phyloP scores from a whole-genome alignment of 1,284 basidiomycete species.

The Trametes sp. region DNA sequence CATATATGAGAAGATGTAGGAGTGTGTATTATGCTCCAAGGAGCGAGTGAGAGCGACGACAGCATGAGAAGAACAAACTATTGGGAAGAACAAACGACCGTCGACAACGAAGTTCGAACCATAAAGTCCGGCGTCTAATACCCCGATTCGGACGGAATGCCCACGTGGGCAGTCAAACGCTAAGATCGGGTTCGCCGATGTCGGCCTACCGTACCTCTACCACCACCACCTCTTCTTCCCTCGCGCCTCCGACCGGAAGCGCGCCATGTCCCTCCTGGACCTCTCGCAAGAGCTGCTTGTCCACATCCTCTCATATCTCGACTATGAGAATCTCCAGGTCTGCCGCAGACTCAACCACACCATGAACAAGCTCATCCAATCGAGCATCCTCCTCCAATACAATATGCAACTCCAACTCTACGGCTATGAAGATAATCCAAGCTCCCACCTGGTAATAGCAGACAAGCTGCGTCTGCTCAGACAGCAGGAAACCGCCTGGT shows the following conservation, averaged over 20 bases:
- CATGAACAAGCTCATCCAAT: slow-evolving; percentile 40
- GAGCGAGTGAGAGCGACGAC: no score
- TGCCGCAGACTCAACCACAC: slow-evolving; percentile 38
- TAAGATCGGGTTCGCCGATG: not conserved
- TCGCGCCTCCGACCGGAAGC: no score
- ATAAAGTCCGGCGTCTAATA: not conserved
- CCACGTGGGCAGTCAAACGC: not conserved
- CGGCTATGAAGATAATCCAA: slow-evolving; percentile 44
- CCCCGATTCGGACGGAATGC: not conserved
- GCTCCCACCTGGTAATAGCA: slow-evolving; percentile 33
- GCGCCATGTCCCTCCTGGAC: slow-evolving; percentile 35
- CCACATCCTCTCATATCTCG: slow-evolving; percentile 43
- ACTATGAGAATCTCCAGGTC: slow-evolving; percentile 39
- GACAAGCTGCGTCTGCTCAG: slow-evolving; percentile 43
- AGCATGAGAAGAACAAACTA: no score
- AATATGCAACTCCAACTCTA: slow-evolving; percentile 43
- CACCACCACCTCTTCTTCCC: not conserved
- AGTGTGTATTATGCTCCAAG: no score
- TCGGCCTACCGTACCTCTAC: not conserved
- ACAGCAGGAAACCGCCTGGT: slow-evolving; percentile 40
- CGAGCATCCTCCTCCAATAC: slow-evolving; percentile 46
- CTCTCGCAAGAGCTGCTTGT: slow-evolving; percentile 50
- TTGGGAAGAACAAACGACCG: no score
- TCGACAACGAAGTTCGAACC: no score
- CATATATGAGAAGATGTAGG: no score